phyloP scores from a whole-genome alignment of 2,329 filamentous ascomycete genomes.

The Phaeosphaeria sp. region DNA sequence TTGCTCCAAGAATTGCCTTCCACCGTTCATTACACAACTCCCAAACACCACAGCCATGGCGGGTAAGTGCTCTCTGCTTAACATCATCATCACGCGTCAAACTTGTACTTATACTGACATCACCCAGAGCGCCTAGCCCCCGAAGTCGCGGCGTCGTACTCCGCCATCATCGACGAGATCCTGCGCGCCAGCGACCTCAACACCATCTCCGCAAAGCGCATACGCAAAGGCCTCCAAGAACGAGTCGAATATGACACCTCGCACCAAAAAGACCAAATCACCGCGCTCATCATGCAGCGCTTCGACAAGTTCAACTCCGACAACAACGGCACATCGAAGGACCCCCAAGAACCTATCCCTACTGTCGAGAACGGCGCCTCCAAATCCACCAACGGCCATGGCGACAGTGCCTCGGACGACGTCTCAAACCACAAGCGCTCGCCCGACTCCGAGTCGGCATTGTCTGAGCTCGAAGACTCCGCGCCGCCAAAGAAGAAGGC shows the following conservation, averaged over 20 bases:
- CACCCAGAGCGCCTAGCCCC: constrained; percentile 50
- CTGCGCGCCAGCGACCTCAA: constrained; percentile 66
- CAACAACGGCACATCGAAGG: constrained; percentile 34
- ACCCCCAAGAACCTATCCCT: constrained; percentile 47
- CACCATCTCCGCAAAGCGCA: constrained; percentile 70
- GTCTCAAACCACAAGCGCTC: constrained; percentile 51
- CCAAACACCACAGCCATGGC: constrained; percentile 34
- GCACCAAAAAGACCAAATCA: constrained; percentile 63
- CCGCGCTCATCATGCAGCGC: constrained; percentile 55
- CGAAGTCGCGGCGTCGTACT: constrained; percentile 59
- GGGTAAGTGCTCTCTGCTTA: constrained; percentile 31
- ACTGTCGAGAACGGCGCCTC: constrained; percentile 45
- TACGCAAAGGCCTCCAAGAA: constrained; percentile 69
- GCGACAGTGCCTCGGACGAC: constrained; percentile 31
- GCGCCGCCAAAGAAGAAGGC: constrained; percentile 58
- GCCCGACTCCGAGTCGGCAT: constrained; percentile 47
- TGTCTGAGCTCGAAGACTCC: constrained; percentile 51
- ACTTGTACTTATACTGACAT: constrained; percentile 20
- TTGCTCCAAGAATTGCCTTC: background rate
- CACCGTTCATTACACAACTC: background rate
- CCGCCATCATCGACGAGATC: constrained; percentile 68
- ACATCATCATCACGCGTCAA: constrained; percentile 6
- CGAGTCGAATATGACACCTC: constrained; percentile 67
- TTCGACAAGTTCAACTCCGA: constrained; percentile 57
- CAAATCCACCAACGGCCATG: constrained; percentile 20